phyloP scores from a whole-genome alignment of 2,329 filamentous ascomycete genomes.

The Epichloe amarillans region DNA sequence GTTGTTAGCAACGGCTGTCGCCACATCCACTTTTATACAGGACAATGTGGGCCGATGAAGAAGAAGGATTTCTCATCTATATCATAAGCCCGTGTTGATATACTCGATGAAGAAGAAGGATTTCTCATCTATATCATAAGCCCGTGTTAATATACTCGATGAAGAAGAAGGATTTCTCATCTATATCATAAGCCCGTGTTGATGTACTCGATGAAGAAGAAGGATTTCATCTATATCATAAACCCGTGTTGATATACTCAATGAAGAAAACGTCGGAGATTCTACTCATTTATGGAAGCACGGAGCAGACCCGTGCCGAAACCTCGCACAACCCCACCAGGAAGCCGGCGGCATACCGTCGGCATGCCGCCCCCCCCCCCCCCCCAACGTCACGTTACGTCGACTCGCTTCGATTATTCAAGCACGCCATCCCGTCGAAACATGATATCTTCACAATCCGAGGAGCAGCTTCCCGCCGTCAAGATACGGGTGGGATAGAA shows the following conservation, averaged over 20 bases:
- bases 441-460: slow-evolving; percentile 12
- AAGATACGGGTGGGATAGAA: background rate
- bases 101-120: too few species aligned
- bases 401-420: background rate
- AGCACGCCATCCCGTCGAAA: slow-evolving; percentile 14
- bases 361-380: too few species aligned
- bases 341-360: too few species aligned
- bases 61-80: background rate
- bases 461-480: background rate
- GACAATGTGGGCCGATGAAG: background rate
- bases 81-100: background rate
- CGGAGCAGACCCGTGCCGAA: too few species aligned
- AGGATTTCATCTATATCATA: background rate
- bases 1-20: background rate
- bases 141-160: background rate
- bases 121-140: background rate
- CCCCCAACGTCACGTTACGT: background rate
- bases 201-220: too few species aligned
- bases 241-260: too few species aligned
- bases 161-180: background rate
- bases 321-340: too few species aligned
- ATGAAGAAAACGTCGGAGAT: too few species aligned
- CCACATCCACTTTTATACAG: background rate
- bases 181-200: background rate
- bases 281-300: too few species aligned